Conservation (phyloP, 495 filamentous ascomycete genomes). For the Aspergillus affinis region DNA sequence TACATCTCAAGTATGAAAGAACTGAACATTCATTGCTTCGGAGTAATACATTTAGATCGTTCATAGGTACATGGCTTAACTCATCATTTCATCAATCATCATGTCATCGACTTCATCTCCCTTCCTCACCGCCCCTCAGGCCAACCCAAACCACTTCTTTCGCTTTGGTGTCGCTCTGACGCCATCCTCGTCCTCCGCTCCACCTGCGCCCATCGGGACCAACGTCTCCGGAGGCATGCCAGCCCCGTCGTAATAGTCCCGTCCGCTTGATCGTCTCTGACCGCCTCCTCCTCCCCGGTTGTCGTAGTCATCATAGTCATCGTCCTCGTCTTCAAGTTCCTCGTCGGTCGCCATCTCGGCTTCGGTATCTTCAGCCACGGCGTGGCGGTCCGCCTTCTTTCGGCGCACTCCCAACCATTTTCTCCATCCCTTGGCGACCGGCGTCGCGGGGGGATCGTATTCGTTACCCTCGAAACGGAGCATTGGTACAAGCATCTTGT, state of each 20-base stretch:
- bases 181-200: constrained; percentile 18
- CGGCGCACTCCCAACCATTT: constrained; percentile 36
- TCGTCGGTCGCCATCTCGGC: constrained; percentile 23
- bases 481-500: constrained; percentile 80
- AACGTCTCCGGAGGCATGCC: constrained; percentile 19
- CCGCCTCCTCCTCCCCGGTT: not conserved
- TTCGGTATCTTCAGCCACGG: constrained; percentile 22
- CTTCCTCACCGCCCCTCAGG: constrained; percentile 10
- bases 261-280: constrained; percentile 24
- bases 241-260: constrained; percentile 4
- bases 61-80: not conserved
- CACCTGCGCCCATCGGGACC: constrained; percentile 14
- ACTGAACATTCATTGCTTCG: no score
- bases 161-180: constrained; percentile 18
- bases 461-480: constrained; percentile 55
- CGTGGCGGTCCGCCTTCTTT: constrained; percentile 18
- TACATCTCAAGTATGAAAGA: no score
- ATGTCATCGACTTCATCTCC: constrained; percentile 2
- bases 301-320: constrained; percentile 9
- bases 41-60: constrained; percentile 4
- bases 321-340: constrained; percentile 22
- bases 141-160: constrained; percentile 44
- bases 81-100: constrained; percentile 11
- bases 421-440: constrained; percentile 44
- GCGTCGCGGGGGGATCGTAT: constrained; percentile 40